These are phyloP conservation scores for Geoglossum glabrum DNA, from an alignment of 495 filamentous ascomycete species.

Conservation along the genomic window DNA sequence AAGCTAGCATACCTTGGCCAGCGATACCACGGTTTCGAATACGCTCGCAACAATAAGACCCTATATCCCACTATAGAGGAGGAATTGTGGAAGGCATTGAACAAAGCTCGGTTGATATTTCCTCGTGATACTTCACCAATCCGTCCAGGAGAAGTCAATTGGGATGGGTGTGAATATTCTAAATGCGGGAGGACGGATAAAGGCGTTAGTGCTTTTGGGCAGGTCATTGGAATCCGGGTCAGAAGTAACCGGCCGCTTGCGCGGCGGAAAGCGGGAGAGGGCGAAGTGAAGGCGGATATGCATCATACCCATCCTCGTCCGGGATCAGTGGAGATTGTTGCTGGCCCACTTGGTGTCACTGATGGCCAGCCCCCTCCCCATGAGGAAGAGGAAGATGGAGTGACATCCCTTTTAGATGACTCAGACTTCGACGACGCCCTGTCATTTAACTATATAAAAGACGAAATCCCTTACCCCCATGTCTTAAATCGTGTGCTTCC, in stretches of 20 bases:
- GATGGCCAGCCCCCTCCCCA: not conserved
- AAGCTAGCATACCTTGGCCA: slow-evolving; percentile 90
- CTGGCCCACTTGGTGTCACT: not conserved
- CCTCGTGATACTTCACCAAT: slow-evolving; percentile 27
- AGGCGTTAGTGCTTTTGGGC: slow-evolving; percentile 91
- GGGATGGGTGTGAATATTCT: slow-evolving; percentile 66
- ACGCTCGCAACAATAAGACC: slow-evolving; percentile 42
- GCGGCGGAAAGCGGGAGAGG: slow-evolving; percentile 1
- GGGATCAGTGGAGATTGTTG: not conserved
- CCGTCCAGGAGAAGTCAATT: slow-evolving; percentile 31
- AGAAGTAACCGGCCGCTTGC: slow-evolving; percentile 42
- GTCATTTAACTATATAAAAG: slow-evolving; percentile 50
- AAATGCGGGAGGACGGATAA: slow-evolving; percentile 87
- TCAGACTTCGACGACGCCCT: slow-evolving; percentile 17
- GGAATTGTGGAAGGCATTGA: slow-evolving; percentile 72
- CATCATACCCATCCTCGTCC: not conserved
- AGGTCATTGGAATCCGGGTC: slow-evolving; percentile 69
- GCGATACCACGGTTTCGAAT: slow-evolving; percentile 79
- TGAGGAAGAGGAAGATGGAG: not conserved
- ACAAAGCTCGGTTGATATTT: slow-evolving; percentile 58
- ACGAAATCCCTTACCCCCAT: slow-evolving; percentile 66
- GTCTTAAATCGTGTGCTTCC: slow-evolving; percentile 76
- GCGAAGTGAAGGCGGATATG: not conserved
- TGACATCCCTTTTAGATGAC: not conserved
- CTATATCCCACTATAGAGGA: slow-evolving; percentile 73